A percentile compares a stretch with the other conserved stretches of the same genome.
Conservation (phyloP, 2,329 filamentous ascomycete species). For the Aureobasidium pullulans region DNA sequence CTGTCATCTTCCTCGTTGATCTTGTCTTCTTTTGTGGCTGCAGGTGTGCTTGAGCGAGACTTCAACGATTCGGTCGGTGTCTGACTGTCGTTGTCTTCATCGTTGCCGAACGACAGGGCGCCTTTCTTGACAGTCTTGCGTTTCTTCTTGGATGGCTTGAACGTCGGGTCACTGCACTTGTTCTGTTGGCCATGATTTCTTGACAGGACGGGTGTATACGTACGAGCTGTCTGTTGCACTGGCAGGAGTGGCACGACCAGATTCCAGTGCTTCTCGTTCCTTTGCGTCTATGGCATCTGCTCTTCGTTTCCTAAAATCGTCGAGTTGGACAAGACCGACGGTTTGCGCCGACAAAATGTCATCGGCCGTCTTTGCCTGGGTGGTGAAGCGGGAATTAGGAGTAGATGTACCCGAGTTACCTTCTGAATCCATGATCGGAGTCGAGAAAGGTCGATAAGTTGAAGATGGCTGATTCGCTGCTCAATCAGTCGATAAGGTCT, state of each 20-base stretch:
- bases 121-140: slow-evolving; percentile 46
- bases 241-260: slow-evolving; percentile 38
- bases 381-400: slow-evolving; percentile 55
- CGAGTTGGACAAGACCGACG: slow-evolving; percentile 83
- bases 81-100: slow-evolving; percentile 40
- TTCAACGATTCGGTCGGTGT: neutral
- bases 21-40: slow-evolving; percentile 2
- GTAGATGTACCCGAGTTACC: slow-evolving; percentile 18
- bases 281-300: slow-evolving; percentile 90
- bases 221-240: slow-evolving; percentile 48
- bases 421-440: slow-evolving; percentile 15
- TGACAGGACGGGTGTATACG: slow-evolving; percentile 18
- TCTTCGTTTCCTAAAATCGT: slow-evolving; percentile 91
- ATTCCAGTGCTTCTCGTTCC: slow-evolving; percentile 11
- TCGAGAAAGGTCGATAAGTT: neutral
- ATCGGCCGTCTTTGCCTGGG: slow-evolving; percentile 68
- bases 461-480: neutral
- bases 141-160: slow-evolving; percentile 52
- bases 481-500: neutral
- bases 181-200: slow-evolving; percentile 41
- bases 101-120: slow-evolving; percentile 61
- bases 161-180: slow-evolving; percentile 50
- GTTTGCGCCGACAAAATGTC: slow-evolving; percentile 78
- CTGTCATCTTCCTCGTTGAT: slow-evolving; percentile 14
- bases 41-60: slow-evolving; percentile 1